Evolutionary conservation across 1,139 yeast genomes (phyloP), one percentile per base, ranked within the genome.

Genomic region (Kurtzmaniella quercitrusa): DNA sequence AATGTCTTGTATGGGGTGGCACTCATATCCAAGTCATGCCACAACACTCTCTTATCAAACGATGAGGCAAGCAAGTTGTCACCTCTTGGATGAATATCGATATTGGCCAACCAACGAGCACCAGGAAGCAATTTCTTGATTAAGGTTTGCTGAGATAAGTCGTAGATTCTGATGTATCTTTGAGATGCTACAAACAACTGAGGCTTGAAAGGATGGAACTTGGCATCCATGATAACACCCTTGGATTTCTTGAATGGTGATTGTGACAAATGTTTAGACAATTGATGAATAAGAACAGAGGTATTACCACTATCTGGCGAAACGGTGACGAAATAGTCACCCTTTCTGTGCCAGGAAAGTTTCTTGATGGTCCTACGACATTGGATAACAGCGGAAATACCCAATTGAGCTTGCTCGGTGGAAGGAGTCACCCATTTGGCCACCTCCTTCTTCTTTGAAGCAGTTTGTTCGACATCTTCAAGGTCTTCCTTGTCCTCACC

Each of bases 141-240:
- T 53, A 93, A 68, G 21, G 78, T 80, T 70, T 93, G 98, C 55
- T 85, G 89, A 25, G 95, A 80, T 59, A 93, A 77, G 64, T 93
- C 96, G 65, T 93, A 93, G 46, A 93, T 80, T 57, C 96, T 82
- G 54, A 93, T 77, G 55, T 90, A 88, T 59, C 98, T 79, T 69
- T 93, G 98, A 9, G 96, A 87, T 53, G 95, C 93, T 41, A 94
- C 98, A 59, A 88, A 87, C 51, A 93, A 75, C 60, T 89, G 95
- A 16, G 99, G 98, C 59, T 88, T 84, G 69, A 88, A 84, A 21
- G 99, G 98, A 66, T 93, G 99, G 80, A 93, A 93, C 65, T 85
- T 86, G 51, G 96, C 97, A 62, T 89, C 96, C 83, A 90, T 90
- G 39, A 91, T 84, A 50, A 91, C 84, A 51, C 99, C 99, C 71